Percentiles rank a stretch among this genome's conserved stretches.
Conservation (phyloP, 331 rosid species). For the Malus hybrid region DNA sequence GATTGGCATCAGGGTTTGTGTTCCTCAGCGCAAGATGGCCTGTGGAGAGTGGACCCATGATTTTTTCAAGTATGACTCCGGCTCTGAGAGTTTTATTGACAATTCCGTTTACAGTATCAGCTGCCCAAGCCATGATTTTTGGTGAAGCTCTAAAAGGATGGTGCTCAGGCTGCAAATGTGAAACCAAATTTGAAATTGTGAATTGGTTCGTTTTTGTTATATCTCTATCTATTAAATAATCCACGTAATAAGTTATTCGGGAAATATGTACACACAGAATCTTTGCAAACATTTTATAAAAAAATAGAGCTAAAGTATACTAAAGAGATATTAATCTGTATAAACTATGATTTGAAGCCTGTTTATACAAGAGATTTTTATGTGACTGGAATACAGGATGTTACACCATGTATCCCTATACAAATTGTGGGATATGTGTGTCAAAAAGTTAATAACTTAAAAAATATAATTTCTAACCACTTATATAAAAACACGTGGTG, state of each 20-base stretch:
- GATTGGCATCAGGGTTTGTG: constrained; percentile 49
- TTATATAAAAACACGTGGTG: too few relatives aligned
- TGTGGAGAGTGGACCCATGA: constrained; percentile 48
- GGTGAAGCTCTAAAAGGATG: constrained; percentile 16
- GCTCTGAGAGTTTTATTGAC: constrained; percentile 29
- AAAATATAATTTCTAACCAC: too few relatives aligned
- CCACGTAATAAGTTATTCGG: not conserved
- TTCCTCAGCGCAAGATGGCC: constrained; percentile 52
- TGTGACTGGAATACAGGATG: too few relatives aligned
- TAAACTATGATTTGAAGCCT: too few relatives aligned
- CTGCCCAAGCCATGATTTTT: constrained; percentile 14
- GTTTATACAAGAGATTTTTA: too few relatives aligned
- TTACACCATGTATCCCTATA: too few relatives aligned
- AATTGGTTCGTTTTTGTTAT: not conserved
- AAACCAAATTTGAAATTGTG: not conserved
- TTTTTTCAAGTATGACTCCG: constrained; percentile 53
- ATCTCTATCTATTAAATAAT: not conserved
- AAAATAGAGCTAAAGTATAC: too few relatives aligned
- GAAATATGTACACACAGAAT: too few relatives aligned
- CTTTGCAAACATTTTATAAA: too few relatives aligned
- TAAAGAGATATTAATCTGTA: too few relatives aligned
- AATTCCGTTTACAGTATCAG: constrained; percentile 14
- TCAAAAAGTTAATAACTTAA: too few relatives aligned
- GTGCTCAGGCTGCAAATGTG: constrained; percentile 25
- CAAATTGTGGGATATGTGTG: too few relatives aligned